Conservation (phyloP, 2,329 filamentous ascomycete genomes). For the Metarhizium anisopliae region DNA sequence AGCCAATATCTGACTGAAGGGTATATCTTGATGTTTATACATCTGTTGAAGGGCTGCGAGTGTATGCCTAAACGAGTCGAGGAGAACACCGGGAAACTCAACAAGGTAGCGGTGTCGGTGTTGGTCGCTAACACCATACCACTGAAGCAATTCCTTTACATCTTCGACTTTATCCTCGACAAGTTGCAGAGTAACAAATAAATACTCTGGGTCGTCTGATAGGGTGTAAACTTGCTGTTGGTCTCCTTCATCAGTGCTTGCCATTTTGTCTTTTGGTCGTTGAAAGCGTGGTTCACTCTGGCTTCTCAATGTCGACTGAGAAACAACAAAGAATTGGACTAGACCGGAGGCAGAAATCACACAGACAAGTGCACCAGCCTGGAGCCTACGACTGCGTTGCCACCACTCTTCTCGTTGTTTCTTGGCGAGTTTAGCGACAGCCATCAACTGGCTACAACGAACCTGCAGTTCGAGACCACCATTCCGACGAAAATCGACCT, state of each 20-base stretch:
- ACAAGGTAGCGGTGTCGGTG: constrained; percentile 30
- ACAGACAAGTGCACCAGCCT: constrained; percentile 40
- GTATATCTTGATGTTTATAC: constrained; percentile 31
- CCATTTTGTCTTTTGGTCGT: constrained; percentile 10
- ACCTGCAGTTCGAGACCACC: constrained; percentile 36
- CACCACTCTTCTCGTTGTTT: constrained; percentile 38
- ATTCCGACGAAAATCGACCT: constrained; percentile 24
- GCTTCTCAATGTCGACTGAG: constrained; percentile 11
- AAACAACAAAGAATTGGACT: constrained; percentile 33
- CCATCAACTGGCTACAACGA: constrained; percentile 34
- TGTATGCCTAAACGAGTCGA: constrained; percentile 49
- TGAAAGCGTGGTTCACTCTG: constrained; percentile 7
- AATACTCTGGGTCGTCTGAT: constrained; percentile 18
- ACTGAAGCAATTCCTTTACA: constrained; percentile 17
- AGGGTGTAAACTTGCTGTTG: constrained; percentile 15
- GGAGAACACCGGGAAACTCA: constrained; percentile 53
- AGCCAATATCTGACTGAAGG: constrained; percentile 39
- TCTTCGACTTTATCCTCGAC: constrained; percentile 14
- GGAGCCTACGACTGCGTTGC: constrained; percentile 37
- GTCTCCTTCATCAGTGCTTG: constrained; percentile 8
- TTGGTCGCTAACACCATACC: constrained; percentile 16
- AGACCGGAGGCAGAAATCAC: constrained; percentile 30
- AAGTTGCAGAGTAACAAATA: constrained; percentile 24
- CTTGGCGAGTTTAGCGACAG: constrained; percentile 10
- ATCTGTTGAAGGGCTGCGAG: constrained; percentile 47